Evolutionary conservation across 1,284 basidiomycete genomes (phyloP).

Genomic region (Leccinum subfulvum): DNA sequence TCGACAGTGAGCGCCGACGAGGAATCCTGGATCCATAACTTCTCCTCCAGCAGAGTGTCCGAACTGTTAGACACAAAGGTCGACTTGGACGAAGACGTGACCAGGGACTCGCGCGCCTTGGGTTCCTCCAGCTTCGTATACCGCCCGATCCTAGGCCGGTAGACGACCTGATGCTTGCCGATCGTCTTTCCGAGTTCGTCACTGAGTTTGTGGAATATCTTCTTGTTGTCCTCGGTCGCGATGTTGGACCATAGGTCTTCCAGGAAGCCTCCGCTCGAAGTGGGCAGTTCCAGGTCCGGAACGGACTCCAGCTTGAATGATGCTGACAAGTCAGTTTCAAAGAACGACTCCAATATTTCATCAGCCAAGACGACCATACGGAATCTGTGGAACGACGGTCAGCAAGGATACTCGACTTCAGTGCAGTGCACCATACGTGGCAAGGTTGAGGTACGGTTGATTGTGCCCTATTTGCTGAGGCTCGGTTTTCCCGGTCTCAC

Average conservation of each 20-base stretch:
- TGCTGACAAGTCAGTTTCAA: conserved; percentile 82
- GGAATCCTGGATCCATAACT: conserved; percentile 31
- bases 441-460: conserved; percentile 84
- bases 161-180: conserved; percentile 83
- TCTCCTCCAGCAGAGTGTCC: conserved; percentile 16
- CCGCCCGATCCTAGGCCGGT: conserved; percentile 83
- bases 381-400: conserved; percentile 57
- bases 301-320: conserved; percentile 84
- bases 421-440: conserved; percentile 53
- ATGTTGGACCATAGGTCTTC: conserved; percentile 88
- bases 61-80: conserved; percentile 23
- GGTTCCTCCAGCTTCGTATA: conserved; percentile 82
- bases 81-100: conserved; percentile 67
- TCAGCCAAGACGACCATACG: conserved; percentile 94
- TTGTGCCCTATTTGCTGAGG: conserved; percentile 60
- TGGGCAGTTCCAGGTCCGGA: conserved; percentile 61
- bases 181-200: conserved; percentile 93
- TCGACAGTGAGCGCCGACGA: conserved; percentile 44
- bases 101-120: conserved; percentile 82
- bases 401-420: conserved; percentile 7
- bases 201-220: conserved; percentile 82
- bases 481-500: conserved; percentile 43
- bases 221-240: conserved; percentile 84
- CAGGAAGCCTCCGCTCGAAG: conserved; percentile 61
- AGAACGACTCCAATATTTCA: conserved; percentile 92